A percentile compares a stretch with the other conserved stretches of the same genome.
These are phyloP conservation scores for Scedosporium minutisporum DNA, from an alignment of 2,329 filamentous ascomycete genomes.

Conservation along the genomic window DNA sequence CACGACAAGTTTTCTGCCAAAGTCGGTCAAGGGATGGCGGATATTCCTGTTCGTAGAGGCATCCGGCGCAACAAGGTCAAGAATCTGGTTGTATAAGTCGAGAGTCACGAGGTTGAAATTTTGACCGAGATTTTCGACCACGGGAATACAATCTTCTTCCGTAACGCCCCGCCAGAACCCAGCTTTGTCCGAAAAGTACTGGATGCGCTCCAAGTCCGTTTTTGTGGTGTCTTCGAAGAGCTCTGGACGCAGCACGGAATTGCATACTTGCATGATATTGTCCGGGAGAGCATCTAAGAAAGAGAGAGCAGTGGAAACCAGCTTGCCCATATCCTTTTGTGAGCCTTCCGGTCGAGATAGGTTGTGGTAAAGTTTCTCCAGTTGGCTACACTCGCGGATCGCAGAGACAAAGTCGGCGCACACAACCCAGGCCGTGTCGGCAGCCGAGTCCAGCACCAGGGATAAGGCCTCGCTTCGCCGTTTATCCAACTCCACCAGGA, in stretches of 20 bases:
- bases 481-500: constrained; percentile 78
- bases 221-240: constrained; percentile 64
- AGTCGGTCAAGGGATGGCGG: constrained; percentile 54
- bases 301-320: constrained; percentile 59
- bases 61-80: constrained; percentile 32
- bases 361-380: constrained; percentile 71
- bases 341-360: constrained; percentile 39
- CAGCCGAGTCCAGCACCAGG: constrained; percentile 61
- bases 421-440: constrained; percentile 72
- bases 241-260: constrained; percentile 59
- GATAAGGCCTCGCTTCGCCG: constrained; percentile 74
- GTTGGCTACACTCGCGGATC: constrained; percentile 66
- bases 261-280: constrained; percentile 57
- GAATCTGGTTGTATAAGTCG: constrained; percentile 43
- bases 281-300: constrained; percentile 65
- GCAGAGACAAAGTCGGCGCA: constrained; percentile 73
- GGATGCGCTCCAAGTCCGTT: constrained; percentile 64
- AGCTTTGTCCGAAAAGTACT: constrained; percentile 67
- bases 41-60: constrained; percentile 17
- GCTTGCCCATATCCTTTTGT: constrained; percentile 44
- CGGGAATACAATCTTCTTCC: constrained; percentile 66
- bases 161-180: constrained; percentile 71
- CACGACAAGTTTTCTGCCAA: constrained; percentile 66
- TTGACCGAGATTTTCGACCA: constrained; percentile 60
- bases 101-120: constrained; percentile 50